A percentile compares a stretch with the other conserved stretches of the same genome.
phyloP scores from a whole-genome alignment of 345 rosid species.

The Bruguiera sexangula region DNA sequence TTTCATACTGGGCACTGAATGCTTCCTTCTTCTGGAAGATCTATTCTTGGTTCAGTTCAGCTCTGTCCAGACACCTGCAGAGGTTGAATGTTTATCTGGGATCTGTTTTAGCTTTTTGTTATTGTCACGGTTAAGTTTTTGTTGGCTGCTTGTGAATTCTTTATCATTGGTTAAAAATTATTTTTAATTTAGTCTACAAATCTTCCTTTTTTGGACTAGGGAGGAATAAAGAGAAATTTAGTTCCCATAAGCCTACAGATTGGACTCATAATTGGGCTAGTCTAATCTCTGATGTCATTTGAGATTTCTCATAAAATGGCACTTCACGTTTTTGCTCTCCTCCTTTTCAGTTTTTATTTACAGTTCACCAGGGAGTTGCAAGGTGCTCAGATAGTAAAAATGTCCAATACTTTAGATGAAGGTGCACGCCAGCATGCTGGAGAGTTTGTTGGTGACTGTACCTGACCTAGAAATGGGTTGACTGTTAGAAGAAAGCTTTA shows the following conservation, averaged over 20 bases:
- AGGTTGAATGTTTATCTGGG: slow-evolving; percentile 18
- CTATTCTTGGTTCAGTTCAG: slow-evolving; percentile 23
- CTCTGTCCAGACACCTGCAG: slow-evolving; percentile 21
- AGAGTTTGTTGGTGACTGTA: too few relatives aligned
- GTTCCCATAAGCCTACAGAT: not conserved
- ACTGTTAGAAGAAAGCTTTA: too few relatives aligned
- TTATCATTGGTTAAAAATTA: not conserved
- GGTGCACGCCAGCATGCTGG: too few relatives aligned
- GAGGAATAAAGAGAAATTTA: not conserved
- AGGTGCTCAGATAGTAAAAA: too few relatives aligned
- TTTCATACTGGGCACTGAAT: slow-evolving; percentile 23
- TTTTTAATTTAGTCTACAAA: not conserved
- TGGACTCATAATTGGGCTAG: not conserved
- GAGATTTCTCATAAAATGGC: too few relatives aligned
- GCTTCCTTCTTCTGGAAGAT: slow-evolving; percentile 32
- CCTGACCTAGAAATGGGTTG: too few relatives aligned
- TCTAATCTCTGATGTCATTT: not conserved
- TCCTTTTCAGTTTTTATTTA: too few relatives aligned
- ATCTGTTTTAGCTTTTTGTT: not conserved
- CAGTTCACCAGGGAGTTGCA: too few relatives aligned
- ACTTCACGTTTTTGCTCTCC: too few relatives aligned
- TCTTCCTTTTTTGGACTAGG: not conserved
- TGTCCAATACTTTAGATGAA: too few relatives aligned
- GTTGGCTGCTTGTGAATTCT: not conserved
- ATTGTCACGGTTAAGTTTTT: not conserved